phyloP scores from a whole-genome alignment of 495 filamentous ascomycete genomes.

The Platismatia glauca region DNA sequence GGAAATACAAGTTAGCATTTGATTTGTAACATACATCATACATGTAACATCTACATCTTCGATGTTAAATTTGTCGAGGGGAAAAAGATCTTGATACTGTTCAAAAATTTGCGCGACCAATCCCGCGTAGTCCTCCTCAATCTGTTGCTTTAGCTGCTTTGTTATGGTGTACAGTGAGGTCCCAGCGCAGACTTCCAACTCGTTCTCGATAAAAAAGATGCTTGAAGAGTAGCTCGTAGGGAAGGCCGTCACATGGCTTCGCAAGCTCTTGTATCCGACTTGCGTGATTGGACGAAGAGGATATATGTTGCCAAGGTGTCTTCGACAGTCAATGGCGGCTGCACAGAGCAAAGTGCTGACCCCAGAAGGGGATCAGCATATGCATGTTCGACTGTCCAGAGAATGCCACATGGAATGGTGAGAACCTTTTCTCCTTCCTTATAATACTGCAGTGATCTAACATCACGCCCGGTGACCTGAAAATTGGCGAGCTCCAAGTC shows the following conservation, averaged over 20 bases:
- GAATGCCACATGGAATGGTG: constrained; percentile 25
- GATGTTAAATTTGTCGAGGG: constrained; percentile 27
- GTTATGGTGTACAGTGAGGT: constrained; percentile 28
- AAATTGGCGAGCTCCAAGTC: constrained; percentile 29
- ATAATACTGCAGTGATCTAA: constrained; percentile 25
- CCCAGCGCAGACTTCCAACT: constrained; percentile 28
- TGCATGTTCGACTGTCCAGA: constrained; percentile 30
- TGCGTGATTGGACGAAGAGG: constrained; percentile 29
- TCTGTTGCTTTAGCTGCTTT: constrained; percentile 25
- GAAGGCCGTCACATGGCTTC: constrained; percentile 27
- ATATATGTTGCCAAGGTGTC: constrained; percentile 28
- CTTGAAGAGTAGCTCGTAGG: constrained; percentile 29
- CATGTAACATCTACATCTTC: constrained; percentile 25
- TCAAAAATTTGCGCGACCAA: constrained; percentile 24
- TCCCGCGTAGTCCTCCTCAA: constrained; percentile 26
- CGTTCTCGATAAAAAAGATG: constrained; percentile 28
- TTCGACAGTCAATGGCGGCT: constrained; percentile 28
- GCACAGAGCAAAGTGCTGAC: constrained; percentile 25
- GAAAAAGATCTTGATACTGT: constrained; percentile 29
- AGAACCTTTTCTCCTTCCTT: constrained; percentile 29
- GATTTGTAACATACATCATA: constrained; percentile 22
- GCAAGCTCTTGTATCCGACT: constrained; percentile 27
- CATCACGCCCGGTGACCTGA: constrained; percentile 26
- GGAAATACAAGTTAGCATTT: constrained; percentile 19
- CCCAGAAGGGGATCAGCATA: constrained; percentile 29